These are phyloP conservation scores for Pythium rishiriense DNA, from an alignment of 352 stramenopile species.

Conservation along the genomic window DNA sequence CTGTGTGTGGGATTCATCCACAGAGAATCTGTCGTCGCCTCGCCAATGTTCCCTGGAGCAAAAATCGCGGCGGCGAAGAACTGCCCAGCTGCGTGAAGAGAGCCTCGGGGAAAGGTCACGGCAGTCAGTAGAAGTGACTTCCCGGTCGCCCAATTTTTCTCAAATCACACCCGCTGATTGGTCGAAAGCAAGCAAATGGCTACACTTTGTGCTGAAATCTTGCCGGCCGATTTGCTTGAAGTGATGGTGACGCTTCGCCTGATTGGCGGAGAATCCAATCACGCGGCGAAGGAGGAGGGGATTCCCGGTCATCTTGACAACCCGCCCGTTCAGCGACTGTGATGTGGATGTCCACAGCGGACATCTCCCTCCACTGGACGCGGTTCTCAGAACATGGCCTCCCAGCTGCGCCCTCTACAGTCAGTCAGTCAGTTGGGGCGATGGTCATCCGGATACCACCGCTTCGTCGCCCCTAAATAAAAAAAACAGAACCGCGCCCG, in stretches of 20 bases:
- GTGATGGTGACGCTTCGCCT: neutral
- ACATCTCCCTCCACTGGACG: neutral
- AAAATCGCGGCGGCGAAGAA: neutral
- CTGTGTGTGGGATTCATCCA: neutral
- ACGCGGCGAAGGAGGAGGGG: neutral
- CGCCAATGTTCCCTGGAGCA: neutral
- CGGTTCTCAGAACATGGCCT: neutral
- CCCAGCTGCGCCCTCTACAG: neutral
- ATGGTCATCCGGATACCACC: neutral
- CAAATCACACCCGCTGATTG: conserved; percentile 1
- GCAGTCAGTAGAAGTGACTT: conserved; percentile 22
- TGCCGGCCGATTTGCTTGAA: conserved; percentile 16
- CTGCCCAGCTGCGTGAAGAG: conserved; percentile 18
- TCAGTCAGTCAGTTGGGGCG: conserved; percentile 7
- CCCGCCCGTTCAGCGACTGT: neutral
- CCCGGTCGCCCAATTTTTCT: conserved; percentile 4
- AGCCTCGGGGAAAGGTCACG: conserved; percentile 14
- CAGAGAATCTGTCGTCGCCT: neutral
- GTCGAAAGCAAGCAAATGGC: conserved; percentile 13
- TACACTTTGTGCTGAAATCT: conserved; percentile 22
- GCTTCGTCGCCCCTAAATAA: too few species aligned
- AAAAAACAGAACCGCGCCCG: too few species aligned
- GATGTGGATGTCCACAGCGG: neutral
- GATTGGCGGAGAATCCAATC: conserved; percentile 4
- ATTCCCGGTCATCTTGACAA: neutral